Percentiles rank a stretch among this genome's conserved stretches.
These are phyloP conservation scores for Boletus sensibilis DNA, from an alignment of 768 basidiomycete species.

Conservation along the genomic window DNA sequence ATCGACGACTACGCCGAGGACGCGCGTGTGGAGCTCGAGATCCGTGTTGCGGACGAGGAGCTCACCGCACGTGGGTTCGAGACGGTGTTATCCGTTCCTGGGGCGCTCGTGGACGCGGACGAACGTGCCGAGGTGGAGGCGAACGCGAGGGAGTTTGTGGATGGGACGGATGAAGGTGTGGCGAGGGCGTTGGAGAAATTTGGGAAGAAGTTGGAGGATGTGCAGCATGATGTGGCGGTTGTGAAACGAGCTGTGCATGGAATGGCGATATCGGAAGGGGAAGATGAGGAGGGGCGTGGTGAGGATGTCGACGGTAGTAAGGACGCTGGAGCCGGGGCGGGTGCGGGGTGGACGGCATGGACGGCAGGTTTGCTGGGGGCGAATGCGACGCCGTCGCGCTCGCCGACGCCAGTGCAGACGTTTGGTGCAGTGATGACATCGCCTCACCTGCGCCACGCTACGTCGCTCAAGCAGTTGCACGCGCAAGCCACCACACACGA, in stretches of 20 bases:
- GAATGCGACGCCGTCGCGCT: conserved; percentile 33
- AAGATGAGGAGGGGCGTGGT: not conserved
- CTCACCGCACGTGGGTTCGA: conserved; percentile 65
- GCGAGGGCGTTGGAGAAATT: conserved; percentile 48
- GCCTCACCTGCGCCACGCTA: conserved; percentile 52
- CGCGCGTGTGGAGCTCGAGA: conserved; percentile 79
- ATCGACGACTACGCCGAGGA: conserved; percentile 77
- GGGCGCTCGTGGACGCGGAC: conserved; percentile 34
- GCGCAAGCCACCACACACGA: conserved; percentile 2
- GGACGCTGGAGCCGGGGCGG: not conserved
- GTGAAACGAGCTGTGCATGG: conserved; percentile 62
- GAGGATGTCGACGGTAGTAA: not conserved
- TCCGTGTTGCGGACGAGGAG: conserved; percentile 69
- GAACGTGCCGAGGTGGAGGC: conserved; percentile 41
- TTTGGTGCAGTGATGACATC: conserved; percentile 73
- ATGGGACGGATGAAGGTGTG: conserved; percentile 19
- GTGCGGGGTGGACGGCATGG: conserved; percentile 47
- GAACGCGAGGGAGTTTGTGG: conserved; percentile 46
- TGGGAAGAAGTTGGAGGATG: conserved; percentile 61
- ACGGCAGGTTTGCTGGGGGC: conserved; percentile 52
- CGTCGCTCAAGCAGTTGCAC: conserved; percentile 36
- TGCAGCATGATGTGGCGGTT: conserved; percentile 72
- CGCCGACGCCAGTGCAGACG: conserved; percentile 50
- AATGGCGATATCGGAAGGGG: conserved; percentile 9
- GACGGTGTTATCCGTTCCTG: conserved; percentile 60